Evolutionary conservation across 345 rosid genomes (phyloP).

Genomic region (Citrus hindsii): DNA sequence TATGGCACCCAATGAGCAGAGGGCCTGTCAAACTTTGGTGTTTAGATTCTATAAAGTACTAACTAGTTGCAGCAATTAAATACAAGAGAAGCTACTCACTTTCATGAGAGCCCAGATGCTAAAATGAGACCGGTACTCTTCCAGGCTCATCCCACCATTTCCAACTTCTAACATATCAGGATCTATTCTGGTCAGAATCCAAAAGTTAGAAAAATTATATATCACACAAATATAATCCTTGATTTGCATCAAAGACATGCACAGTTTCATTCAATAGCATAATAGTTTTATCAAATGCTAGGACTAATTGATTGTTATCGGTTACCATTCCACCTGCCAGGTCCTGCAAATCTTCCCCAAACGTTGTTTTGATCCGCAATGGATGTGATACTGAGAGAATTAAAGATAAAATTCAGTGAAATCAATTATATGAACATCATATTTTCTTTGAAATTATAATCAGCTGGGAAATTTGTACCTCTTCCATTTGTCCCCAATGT

Average conservation of each 20-base stretch:
- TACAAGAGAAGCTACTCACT: constrained; percentile 19
- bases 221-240: background rate
- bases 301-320: background rate
- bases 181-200: constrained; percentile 26
- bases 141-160: constrained; percentile 58
- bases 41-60: background rate
- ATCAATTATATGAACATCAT: too few relatives aligned
- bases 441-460: background rate
- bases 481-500: constrained; percentile 38
- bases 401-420: background rate
- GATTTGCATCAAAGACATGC: background rate
- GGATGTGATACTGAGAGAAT: constrained; percentile 33
- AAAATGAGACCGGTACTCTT: constrained; percentile 36
- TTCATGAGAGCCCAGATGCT: constrained; percentile 61
- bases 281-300: background rate
- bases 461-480: constrained; percentile 24
- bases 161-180: constrained; percentile 71
- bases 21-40: constrained; percentile 31
- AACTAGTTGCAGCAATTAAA: background rate
- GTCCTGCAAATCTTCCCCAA: constrained; percentile 58
- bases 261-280: background rate
- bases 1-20: constrained; percentile 45
- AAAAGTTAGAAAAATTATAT: background rate
- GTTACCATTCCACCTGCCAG: constrained; percentile 66
- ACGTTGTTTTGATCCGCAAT: constrained; percentile 43